Evolutionary conservation across 2,329 filamentous ascomycete genomes (phyloP).

Genomic region (Teratosphaeria zuluensis): DNA sequence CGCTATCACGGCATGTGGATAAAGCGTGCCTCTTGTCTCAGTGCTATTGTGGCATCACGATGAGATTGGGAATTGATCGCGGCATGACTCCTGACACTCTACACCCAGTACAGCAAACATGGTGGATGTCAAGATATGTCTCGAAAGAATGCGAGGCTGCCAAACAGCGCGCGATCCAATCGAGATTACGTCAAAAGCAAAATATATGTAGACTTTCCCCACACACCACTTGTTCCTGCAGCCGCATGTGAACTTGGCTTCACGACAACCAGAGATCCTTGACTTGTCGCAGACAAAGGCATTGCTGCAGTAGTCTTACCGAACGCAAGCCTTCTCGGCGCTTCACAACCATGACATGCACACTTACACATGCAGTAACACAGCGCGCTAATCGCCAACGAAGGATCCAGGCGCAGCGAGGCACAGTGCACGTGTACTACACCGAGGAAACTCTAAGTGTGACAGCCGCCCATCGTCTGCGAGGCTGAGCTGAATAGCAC

Average conservation of each 20-base stretch:
- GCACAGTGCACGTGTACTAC: neutral
- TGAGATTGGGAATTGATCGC: too few relatives aligned
- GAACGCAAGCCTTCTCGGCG: too few relatives aligned
- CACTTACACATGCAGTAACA: too few relatives aligned
- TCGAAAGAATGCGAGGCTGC: neutral
- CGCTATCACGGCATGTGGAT: neutral
- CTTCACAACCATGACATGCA: too few relatives aligned
- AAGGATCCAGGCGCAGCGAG: neutral
- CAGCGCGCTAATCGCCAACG: neutral
- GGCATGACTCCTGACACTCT: too few relatives aligned
- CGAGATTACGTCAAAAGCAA: neutral
- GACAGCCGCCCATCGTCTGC: too few relatives aligned
- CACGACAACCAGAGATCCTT: neutral
- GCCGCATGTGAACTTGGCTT: neutral
- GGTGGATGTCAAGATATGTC: too few relatives aligned
- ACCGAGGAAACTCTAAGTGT: neutral
- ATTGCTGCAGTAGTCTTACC: too few relatives aligned
- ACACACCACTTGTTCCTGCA: neutral
- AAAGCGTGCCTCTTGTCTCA: neutral
- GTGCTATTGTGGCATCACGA: neutral
- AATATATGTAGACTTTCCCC: neutral
- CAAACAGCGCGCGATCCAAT: neutral
- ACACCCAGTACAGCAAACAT: too few relatives aligned
- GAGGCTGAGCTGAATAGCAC: neutral
- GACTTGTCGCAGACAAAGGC: too few relatives aligned